These are phyloP conservation scores for Ascochyta rabiei DNA, from an alignment of 2,329 filamentous ascomycete genomes.

Conservation along the genomic window DNA sequence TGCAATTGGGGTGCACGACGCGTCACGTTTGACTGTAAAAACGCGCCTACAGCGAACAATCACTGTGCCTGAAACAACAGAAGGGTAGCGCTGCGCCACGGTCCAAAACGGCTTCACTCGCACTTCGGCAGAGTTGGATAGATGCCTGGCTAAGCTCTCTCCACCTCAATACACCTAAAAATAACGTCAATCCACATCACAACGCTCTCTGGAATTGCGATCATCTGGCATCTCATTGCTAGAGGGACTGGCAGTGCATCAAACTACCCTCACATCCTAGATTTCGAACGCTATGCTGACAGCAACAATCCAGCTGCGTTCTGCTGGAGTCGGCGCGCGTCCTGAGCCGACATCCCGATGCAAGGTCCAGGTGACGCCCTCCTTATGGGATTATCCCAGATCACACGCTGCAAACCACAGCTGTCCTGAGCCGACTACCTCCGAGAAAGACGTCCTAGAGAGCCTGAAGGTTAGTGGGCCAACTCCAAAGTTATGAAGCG, in stretches of 20 bases:
- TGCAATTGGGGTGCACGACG: background rate
- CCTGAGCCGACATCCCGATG: background rate
- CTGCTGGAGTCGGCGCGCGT: background rate
- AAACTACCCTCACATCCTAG: background rate
- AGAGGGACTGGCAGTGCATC: background rate
- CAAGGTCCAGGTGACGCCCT: background rate
- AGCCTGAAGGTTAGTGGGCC: constrained; percentile 12
- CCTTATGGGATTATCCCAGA: constrained; percentile 16
- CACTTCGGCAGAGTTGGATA: background rate
- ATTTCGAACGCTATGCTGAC: background rate
- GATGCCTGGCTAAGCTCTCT: background rate
- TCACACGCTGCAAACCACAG: constrained; percentile 21
- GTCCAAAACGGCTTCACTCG: background rate
- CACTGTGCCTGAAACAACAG: background rate
- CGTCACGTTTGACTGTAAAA: background rate
- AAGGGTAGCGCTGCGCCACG: background rate
- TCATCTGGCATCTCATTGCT: background rate
- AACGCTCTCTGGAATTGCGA: background rate
- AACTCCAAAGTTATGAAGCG: too few species aligned
- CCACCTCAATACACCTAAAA: background rate
- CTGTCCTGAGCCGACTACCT: constrained; percentile 2
- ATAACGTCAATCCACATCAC: background rate
- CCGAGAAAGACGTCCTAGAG: constrained; percentile 15
- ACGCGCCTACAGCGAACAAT: background rate
- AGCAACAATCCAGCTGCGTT: background rate